Conservation (phyloP, 345 rosid genomes). For the Carallia brachiata region DNA sequence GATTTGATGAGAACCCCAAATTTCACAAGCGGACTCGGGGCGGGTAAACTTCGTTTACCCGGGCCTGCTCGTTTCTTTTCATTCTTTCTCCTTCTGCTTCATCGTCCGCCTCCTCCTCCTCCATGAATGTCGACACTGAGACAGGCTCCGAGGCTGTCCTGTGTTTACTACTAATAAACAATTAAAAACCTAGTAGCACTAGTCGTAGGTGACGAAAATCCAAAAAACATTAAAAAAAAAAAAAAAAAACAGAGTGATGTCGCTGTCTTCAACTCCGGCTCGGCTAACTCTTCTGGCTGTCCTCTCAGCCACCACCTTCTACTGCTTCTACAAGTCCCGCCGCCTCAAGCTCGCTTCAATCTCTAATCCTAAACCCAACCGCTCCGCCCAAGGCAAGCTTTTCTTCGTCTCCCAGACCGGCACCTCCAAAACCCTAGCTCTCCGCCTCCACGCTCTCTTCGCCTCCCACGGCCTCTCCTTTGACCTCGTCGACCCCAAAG, state of each 20-base stretch:
- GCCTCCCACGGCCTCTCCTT: slow-evolving; percentile 41
- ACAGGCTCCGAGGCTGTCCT: too few relatives aligned
- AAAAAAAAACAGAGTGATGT: slow-evolving; percentile 20
- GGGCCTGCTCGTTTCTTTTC: background rate
- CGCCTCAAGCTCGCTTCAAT: slow-evolving; percentile 42
- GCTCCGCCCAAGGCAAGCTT: slow-evolving; percentile 49
- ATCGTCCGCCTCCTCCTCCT: background rate
- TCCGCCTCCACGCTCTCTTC: slow-evolving; percentile 48
- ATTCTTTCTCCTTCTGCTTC: background rate
- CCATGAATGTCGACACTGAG: too few relatives aligned
- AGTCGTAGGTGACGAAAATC: background rate
- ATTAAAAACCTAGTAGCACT: too few relatives aligned
- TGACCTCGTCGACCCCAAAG: slow-evolving; percentile 67
- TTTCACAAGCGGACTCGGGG: background rate
- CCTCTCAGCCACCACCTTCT: slow-evolving; percentile 79
- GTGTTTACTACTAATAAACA: too few relatives aligned
- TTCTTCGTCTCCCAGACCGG: slow-evolving; percentile 84
- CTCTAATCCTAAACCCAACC: slow-evolving; percentile 22
- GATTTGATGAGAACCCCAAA: too few relatives aligned
- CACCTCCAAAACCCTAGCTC: slow-evolving; percentile 63
- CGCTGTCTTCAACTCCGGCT: slow-evolving; percentile 47
- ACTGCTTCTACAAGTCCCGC: slow-evolving; percentile 79
- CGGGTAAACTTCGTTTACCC: too few relatives aligned
- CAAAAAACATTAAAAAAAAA: background rate
- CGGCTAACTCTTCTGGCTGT: slow-evolving; percentile 67